phyloP scores from a whole-genome alignment of 805 yeast genomes.

The Cyberlindnera nakhonratchasimensis region DNA sequence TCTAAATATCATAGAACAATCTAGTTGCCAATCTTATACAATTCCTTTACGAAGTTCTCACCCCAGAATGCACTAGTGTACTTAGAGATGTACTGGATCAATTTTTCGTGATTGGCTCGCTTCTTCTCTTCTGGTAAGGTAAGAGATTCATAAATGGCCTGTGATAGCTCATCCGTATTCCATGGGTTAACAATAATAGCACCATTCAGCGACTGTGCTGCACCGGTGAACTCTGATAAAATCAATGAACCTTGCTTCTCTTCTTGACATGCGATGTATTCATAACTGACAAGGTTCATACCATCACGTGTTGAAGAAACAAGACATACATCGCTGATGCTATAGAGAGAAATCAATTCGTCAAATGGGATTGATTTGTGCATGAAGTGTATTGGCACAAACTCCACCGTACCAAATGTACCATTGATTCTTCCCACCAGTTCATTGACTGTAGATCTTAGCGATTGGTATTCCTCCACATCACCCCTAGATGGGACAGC shows the following conservation, averaged over 20 bases:
- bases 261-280: constrained; percentile 93
- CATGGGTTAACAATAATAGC: constrained; percentile 94
- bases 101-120: constrained; percentile 70
- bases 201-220: constrained; percentile 97
- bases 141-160: constrained; percentile 80
- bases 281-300: constrained; percentile 95
- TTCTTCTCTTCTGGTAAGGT: constrained; percentile 83
- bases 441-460: constrained; percentile 93
- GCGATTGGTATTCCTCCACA: constrained; percentile 93
- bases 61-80: constrained; percentile 98
- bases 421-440: constrained; percentile 96
- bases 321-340: constrained; percentile 83
- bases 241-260: constrained; percentile 83
- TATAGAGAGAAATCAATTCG: constrained; percentile 84
- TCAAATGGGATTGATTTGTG: constrained; percentile 89
- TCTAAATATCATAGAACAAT: no score
- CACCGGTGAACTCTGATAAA: constrained; percentile 95
- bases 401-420: constrained; percentile 92
- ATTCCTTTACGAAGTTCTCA: constrained; percentile 87
- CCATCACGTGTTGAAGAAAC: constrained; percentile 97
- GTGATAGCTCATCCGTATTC: constrained; percentile 93
- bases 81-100: constrained; percentile 84
- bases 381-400: constrained; percentile 95
- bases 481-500: constrained; percentile 98
- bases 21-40: constrained; percentile 41